These are phyloP conservation scores for Pseudopyricularia javanii DNA, from an alignment of 2,329 filamentous ascomycete genomes.

Conservation along the genomic window DNA sequence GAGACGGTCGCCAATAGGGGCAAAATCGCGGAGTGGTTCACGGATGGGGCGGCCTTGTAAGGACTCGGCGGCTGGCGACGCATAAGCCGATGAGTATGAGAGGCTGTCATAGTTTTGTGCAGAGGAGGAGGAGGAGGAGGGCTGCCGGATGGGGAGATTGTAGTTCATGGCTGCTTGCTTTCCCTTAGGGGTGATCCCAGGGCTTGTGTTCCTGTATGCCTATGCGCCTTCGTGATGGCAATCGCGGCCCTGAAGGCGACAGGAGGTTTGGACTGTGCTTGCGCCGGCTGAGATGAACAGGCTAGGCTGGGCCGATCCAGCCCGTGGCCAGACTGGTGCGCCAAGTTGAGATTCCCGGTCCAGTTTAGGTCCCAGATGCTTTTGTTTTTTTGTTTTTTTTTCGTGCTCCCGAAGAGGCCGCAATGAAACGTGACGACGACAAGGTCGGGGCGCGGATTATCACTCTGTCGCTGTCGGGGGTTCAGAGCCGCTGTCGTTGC, in stretches of 20 bases:
- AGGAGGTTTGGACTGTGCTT: neutral
- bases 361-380: too few relatives aligned
- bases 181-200: neutral
- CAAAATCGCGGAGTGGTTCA: conserved; percentile 39
- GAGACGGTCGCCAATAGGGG: conserved; percentile 46
- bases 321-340: too few relatives aligned
- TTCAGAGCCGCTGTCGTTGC: too few relatives aligned
- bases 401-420: too few relatives aligned
- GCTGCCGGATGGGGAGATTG: conserved; percentile 34
- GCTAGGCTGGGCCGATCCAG: too few relatives aligned
- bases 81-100: conserved; percentile 39
- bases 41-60: conserved; percentile 47
- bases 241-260: neutral
- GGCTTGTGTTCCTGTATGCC: neutral
- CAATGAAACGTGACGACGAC: too few relatives aligned
- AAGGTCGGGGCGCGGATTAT: too few relatives aligned
- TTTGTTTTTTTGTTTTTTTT: too few relatives aligned
- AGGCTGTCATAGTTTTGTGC: conserved; percentile 37
- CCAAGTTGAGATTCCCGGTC: too few relatives aligned
- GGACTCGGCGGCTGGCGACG: conserved; percentile 32
- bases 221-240: neutral
- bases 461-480: too few relatives aligned
- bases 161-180: neutral
- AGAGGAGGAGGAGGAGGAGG: conserved; percentile 15
- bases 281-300: too few relatives aligned